phyloP scores from a whole-genome alignment of 208 protist species.

The Crithidia brevicula region DNA sequence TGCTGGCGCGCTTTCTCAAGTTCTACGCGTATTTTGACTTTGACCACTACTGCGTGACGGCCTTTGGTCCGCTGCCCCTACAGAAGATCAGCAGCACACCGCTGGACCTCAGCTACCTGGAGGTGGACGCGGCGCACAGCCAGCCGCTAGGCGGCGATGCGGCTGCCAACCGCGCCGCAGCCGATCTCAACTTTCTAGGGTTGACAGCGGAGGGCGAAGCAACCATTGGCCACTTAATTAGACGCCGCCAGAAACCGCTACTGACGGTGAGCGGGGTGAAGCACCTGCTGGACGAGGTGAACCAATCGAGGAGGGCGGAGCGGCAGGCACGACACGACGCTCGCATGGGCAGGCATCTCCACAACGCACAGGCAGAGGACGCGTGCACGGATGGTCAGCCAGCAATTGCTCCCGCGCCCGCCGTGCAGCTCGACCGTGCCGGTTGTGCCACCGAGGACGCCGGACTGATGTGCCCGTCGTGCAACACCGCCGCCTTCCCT shows the following conservation, averaged over 20 bases:
- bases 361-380: too few species aligned
- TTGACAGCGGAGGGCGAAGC: constrained; percentile 71
- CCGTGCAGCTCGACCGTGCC: constrained; percentile 38
- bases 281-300: constrained; percentile 68
- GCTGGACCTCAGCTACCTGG: constrained; percentile 64
- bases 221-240: constrained; percentile 60
- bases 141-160: constrained; percentile 2
- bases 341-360: constrained; percentile 9
- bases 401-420: too few species aligned
- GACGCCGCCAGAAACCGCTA: constrained; percentile 61
- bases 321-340: constrained; percentile 31
- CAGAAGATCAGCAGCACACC: constrained; percentile 48
- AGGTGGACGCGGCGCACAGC: constrained; percentile 54
- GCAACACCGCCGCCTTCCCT: constrained; percentile 73
- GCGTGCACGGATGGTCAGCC: too few species aligned
- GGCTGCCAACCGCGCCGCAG: constrained; percentile 14
- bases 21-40: constrained; percentile 87
- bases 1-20: constrained; percentile 81
- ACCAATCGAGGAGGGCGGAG: constrained; percentile 40
- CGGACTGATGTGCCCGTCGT: constrained; percentile 58
- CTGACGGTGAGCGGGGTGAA: constrained; percentile 78
- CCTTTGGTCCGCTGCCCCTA: constrained; percentile 79
- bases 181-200: constrained; percentile 53
- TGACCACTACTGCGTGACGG: constrained; percentile 76
- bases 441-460: constrained; percentile 43